phyloP scores from a whole-genome alignment of 179 eudicot genomes.

The Corrigiola litoralis region DNA sequence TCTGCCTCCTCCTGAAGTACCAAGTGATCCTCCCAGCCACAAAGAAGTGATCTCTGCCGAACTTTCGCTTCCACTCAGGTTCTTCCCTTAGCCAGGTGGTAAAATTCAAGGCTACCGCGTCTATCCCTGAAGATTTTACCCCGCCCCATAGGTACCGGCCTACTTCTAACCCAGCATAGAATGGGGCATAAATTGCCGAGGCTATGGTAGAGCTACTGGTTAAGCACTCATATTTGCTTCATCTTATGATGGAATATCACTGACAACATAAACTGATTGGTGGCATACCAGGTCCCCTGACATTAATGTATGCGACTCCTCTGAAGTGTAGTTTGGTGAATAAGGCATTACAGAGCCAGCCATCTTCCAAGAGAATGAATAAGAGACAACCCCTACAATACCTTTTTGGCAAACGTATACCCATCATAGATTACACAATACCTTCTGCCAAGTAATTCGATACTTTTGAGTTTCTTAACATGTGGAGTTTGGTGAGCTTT shows the following conservation, averaged over 20 bases:
- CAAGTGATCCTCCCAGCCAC: constrained; percentile 25
- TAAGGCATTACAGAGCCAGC: constrained; percentile 24
- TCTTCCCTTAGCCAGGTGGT: constrained; percentile 20
- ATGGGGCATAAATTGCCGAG: constrained; percentile 21
- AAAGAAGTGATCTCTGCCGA: constrained; percentile 33
- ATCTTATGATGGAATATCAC: constrained; percentile 18
- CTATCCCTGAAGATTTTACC: neutral
- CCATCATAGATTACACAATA: no score
- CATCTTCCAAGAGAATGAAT: no score
- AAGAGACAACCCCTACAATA: no score
- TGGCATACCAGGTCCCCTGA: constrained; percentile 23
- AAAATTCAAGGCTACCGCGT: constrained; percentile 11
- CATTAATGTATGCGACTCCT: neutral
- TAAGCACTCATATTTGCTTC: constrained; percentile 24
- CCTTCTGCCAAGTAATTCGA: no score
- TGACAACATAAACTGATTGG: constrained; percentile 24
- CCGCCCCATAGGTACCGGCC: constrained; percentile 4
- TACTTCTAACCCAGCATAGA: constrained; percentile 18
- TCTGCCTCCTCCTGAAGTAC: constrained; percentile 28
- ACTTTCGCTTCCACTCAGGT: constrained; percentile 28
- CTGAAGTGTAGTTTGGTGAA: neutral
- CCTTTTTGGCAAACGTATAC: no score
- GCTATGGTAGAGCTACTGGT: constrained; percentile 13
- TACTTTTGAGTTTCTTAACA: no score
- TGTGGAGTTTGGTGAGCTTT: no score